Evolutionary conservation across 2,329 filamentous ascomycete species (phyloP).

Genomic region (Monascus ruber): DNA sequence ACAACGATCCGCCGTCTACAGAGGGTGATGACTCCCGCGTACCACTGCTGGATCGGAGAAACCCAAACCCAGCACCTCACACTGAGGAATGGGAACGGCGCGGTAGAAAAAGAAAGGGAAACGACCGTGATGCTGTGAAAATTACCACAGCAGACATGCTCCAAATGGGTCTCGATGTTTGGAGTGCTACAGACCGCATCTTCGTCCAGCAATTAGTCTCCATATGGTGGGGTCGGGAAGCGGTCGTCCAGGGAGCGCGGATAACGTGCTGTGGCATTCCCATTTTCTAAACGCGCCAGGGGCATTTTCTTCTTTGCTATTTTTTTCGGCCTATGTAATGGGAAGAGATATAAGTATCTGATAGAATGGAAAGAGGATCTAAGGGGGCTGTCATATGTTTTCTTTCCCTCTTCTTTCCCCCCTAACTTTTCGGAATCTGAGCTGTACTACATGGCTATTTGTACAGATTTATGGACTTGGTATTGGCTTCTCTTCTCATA

Average conservation of each 20-base stretch:
- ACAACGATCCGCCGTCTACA: constrained; percentile 1
- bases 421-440: too few species aligned
- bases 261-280: constrained; percentile 39
- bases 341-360: too few species aligned
- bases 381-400: too few species aligned
- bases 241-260: constrained; percentile 30
- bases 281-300: constrained; percentile 21
- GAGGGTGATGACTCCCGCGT: constrained; percentile 3
- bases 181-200: constrained; percentile 35
- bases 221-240: constrained; percentile 36
- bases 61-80: constrained; percentile 9
- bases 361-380: too few species aligned
- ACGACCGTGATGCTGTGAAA: constrained; percentile 18
- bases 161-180: constrained; percentile 39
- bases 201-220: constrained; percentile 36
- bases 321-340: too few species aligned
- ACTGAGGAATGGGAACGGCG: neutral
- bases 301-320: too few species aligned
- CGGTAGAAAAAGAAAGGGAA: neutral
- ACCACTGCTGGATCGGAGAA: constrained; percentile 13
- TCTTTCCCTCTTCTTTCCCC: too few species aligned
- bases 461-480: too few species aligned
- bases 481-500: too few species aligned
- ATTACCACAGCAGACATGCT: constrained; percentile 35
- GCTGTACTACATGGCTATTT: too few species aligned